Base-by-base conservation (phyloP, 73 alveolate genomes). In the Symbiodinium pilosum region DNA sequence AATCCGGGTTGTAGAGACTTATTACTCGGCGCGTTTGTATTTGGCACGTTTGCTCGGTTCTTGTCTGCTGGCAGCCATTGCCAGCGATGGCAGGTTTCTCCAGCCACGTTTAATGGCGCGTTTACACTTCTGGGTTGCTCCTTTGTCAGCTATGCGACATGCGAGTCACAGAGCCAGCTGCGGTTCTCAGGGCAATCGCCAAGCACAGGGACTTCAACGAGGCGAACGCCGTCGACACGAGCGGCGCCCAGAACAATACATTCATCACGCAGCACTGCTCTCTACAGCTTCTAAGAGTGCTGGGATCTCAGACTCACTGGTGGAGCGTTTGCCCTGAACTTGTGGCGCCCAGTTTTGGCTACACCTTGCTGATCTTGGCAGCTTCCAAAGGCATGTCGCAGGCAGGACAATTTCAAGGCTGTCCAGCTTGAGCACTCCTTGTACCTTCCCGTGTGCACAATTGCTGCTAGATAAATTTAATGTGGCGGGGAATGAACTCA, bases 361-460 rank as follows among this genome's bases (percentile, higher is more conserved):
- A 81, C 88, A 81, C 88, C n/a, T 28, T 39, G 88, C 88, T 81
- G 56, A 81, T 81, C 34, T 59, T 81, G 21, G 88, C 88, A 24
- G 88, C 88, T 38, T 81, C 88, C 39, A 81, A 81, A 59, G 88
- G 88, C 41, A 81, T 81, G 88, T 81, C 88, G 39, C 88, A 81
- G 88, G 88, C 88, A 39, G 88, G 54, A 28, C n/a, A n/a, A 12
- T 9, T 9, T 52, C 69, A 12, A 52, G 69, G 69, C 20, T 20
- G 28, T 20, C 69, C 69, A 20, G 69, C 20, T 12, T 9, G 9
- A 20, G 28, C 69, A 9, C 20, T 52, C 20, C 69, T 52, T 20
- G 20, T 20, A 9, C 69, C 69, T 52, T n/a, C n/a, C n/a, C n/a
- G n/a, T n/a, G n/a, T n/a, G n/a, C n/a, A n/a, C n/a, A n/a, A n/a